A percentile compares a stretch with the other conserved stretches of the same genome.
Evolutionary conservation across 208 protist genomes (phyloP).

Genomic region (Leishmania amazonensis): DNA sequence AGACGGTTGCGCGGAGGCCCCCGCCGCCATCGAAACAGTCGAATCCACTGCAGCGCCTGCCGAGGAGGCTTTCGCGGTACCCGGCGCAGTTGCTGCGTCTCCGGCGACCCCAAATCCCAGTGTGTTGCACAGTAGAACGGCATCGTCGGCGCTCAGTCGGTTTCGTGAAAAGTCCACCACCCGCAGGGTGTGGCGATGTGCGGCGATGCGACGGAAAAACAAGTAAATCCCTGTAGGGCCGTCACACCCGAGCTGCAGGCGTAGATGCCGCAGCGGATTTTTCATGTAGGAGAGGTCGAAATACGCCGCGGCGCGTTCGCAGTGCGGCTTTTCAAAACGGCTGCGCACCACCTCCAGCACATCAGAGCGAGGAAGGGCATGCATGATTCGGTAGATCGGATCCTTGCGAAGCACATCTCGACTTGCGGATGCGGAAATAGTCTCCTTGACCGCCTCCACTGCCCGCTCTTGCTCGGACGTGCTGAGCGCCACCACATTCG

Average conservation of each 20-base stretch:
- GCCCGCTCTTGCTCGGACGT: conserved; percentile 17
- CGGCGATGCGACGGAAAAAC: conserved; percentile 67
- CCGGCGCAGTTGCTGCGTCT: background rate
- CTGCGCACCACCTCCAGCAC: conserved; percentile 81
- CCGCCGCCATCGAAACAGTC: background rate
- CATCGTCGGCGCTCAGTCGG: conserved; percentile 60
- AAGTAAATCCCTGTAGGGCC: conserved; percentile 61
- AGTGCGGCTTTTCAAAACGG: conserved; percentile 67
- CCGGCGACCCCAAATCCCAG: conserved; percentile 41
- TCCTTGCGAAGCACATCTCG: conserved; percentile 42
- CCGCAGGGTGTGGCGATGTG: conserved; percentile 67
- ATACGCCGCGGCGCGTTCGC: conserved; percentile 70
- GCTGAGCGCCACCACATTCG: background rate
- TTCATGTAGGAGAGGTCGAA: conserved; percentile 79
- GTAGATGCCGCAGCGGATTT: conserved; percentile 77
- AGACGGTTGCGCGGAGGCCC: background rate
- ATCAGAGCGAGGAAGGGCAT: conserved; percentile 75
- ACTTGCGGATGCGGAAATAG: conserved; percentile 1
- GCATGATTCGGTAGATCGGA: conserved; percentile 89
- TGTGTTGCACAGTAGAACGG: conserved; percentile 53
- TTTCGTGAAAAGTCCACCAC: conserved; percentile 86
- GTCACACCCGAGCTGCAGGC: conserved; percentile 83
- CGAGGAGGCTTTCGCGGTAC: background rate
- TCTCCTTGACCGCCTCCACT: conserved; percentile 20
- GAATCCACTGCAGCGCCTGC: background rate